Percentiles rank a stretch among this genome's conserved stretches.
These are phyloP conservation scores for Stagonosporopsis rhizophila DNA, from an alignment of 2,329 filamentous ascomycete genomes.

Conservation along the genomic window DNA sequence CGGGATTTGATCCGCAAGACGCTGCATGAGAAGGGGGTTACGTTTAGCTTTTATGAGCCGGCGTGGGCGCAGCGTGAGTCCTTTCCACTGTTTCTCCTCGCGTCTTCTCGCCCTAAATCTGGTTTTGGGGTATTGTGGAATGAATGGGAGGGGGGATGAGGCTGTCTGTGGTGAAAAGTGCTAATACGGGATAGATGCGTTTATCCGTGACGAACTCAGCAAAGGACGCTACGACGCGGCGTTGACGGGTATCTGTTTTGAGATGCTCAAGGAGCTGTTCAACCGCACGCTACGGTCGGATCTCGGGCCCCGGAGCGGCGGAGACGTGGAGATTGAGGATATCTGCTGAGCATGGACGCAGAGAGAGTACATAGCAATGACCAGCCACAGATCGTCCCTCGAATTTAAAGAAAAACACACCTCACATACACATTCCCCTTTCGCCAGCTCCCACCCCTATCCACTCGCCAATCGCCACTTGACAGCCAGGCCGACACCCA, in stretches of 20 bases:
- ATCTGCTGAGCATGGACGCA: conserved; percentile 58
- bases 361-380: no score
- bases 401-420: no score
- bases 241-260: conserved; percentile 85
- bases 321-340: conserved; percentile 70
- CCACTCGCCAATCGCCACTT: no score
- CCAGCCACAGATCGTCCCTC: no score
- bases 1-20: conserved; percentile 84
- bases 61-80: conserved; percentile 84
- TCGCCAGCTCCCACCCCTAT: no score
- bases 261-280: conserved; percentile 88
- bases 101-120: background rate
- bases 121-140: no score
- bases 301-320: conserved; percentile 71
- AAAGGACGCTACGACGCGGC: conserved; percentile 95
- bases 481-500: no score
- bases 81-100: background rate
- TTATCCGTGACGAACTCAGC: conserved; percentile 89
- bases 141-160: no score
- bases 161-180: no score
- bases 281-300: conserved; percentile 78
- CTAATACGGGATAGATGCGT: conserved; percentile 69
- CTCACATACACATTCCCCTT: no score
- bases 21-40: conserved; percentile 75
- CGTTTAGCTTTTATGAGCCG: conserved; percentile 85